phyloP scores from a whole-genome alignment of 2,329 filamentous ascomycete genomes.

The Setomelanomma holmii region DNA sequence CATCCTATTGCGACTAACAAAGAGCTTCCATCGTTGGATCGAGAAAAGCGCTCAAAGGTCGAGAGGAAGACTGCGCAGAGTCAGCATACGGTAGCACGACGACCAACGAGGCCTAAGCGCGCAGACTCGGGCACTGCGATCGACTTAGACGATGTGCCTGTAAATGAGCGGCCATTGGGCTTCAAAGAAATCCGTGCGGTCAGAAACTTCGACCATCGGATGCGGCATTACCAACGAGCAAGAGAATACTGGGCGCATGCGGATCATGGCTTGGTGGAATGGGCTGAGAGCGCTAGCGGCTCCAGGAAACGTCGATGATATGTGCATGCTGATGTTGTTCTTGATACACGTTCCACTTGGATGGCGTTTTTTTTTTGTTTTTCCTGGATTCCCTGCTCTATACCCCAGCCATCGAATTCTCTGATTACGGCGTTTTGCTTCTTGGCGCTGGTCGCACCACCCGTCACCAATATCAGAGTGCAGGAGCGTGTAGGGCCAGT shows the following conservation, averaged over 20 bases:
- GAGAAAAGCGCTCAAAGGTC: not conserved
- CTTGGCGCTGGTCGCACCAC: no score
- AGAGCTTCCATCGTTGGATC: not conserved
- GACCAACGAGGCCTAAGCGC: conserved; percentile 27
- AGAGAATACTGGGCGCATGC: conserved; percentile 45
- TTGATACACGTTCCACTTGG: no score
- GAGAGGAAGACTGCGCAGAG: not conserved
- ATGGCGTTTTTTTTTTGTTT: no score
- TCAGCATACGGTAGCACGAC: not conserved
- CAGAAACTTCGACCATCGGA: conserved; percentile 32
- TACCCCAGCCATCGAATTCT: no score
- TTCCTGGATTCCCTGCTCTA: no score
- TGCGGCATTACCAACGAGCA: conserved; percentile 42
- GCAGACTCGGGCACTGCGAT: conserved; percentile 44
- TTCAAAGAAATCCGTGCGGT: conserved; percentile 42
- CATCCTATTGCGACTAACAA: not conserved
- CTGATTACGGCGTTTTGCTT: no score
- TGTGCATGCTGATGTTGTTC: not conserved
- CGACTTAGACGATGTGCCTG: conserved; percentile 27
- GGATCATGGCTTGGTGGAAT: conserved; percentile 42
- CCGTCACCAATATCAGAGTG: no score
- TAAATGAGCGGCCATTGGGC: conserved; percentile 30
- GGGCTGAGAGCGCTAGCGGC: conserved; percentile 18
- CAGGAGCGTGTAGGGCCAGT: no score
- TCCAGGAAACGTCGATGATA: not conserved